Base-by-base conservation (phyloP, 139 green algal species). In the Edaphochlamys debaryana region DNA sequence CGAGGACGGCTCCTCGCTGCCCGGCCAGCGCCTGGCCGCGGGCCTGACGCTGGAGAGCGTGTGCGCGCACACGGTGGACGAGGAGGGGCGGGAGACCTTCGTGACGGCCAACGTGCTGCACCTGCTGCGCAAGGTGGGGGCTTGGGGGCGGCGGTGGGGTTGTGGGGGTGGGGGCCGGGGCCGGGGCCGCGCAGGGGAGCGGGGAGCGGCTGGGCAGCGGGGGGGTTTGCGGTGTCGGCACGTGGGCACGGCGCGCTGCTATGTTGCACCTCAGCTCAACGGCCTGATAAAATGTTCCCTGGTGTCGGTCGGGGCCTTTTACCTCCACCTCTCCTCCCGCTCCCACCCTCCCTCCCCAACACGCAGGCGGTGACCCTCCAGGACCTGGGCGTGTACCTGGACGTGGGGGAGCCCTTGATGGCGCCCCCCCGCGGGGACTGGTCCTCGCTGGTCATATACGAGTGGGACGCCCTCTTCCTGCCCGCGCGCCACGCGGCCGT, bases 51-150 rank as follows among this genome's bases (percentile, higher is more conserved):
- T 99, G 80, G 84, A 91, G 13, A 83, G 92, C 82, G 86, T 99
- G 27, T 91, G 70, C 17, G 96, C 93, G 0, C 89, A 95, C 82
- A 99, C 97, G 0, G 93, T 98, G 13, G 94, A 99, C 76, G 94
- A 95, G 54, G 71, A 80, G 50, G 94, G 95, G 9, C 68, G 88
- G 45, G 78, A 93, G 48, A 89, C 94, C 0, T 99, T 99, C 84
- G 91, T 98, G 5, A 94, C 91, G 4, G 79, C 85, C 25, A 89
- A 94, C 67, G 90, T 94, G 6, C 79, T 98, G 52, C 82, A 94
- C 11, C 87, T 94, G 71, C 89, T 99, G 68, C 84, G 96, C 56
- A 99, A 99, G 91, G 93, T 94, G 64, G 17, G 52, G 3, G 6
- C n/a, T n/a, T n/a, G n/a, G 41, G 56, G 63, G 13, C 32, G n/a